phyloP scores from a whole-genome alignment of 768 basidiomycete genomes.

The Sarcodon sp. region DNA sequence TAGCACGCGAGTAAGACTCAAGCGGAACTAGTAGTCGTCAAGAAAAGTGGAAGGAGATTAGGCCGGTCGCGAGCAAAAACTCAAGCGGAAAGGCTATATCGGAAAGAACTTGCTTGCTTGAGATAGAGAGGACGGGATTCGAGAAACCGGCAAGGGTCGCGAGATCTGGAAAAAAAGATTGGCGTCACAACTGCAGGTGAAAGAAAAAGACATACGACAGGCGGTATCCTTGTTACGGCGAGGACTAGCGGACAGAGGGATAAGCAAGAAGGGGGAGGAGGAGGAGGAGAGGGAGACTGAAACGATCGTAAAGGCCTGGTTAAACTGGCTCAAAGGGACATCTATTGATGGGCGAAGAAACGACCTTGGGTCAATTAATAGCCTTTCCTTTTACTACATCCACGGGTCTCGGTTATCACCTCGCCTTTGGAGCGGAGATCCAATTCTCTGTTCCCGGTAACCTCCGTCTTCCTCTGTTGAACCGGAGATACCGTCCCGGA shows the following conservation, averaged over 20 bases:
- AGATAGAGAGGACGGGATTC: constrained; percentile 26
- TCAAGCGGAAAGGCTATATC: constrained; percentile 15
- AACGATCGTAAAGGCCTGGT: neutral
- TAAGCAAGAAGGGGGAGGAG: constrained; percentile 15
- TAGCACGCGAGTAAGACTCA: constrained; percentile 6
- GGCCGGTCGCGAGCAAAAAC: constrained; percentile 27
- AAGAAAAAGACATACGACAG: constrained; percentile 23
- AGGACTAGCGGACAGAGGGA: constrained; percentile 26
- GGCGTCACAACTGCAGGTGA: constrained; percentile 1
- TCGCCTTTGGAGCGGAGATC: too few species aligned
- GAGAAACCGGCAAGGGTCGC: constrained; percentile 90
- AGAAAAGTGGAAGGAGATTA: constrained; percentile 3
- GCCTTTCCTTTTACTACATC: too few species aligned
- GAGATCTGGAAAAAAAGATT: constrained; percentile 41
- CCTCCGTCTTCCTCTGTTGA: too few species aligned
- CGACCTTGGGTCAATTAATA: too few species aligned
- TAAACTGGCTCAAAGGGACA: neutral
- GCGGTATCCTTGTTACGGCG: constrained; percentile 42
- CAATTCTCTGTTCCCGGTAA: too few species aligned
- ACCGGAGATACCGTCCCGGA: too few species aligned
- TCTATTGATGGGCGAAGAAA: neutral
- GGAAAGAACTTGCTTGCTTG: constrained; percentile 19
- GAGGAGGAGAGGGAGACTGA: constrained; percentile 10
- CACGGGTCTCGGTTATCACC: too few species aligned
- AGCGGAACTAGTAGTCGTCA: constrained; percentile 5